A percentile compares a stretch with the other conserved stretches of the same genome.
These are phyloP conservation scores for Nicotiana attenuata DNA, from an alignment of 257 asterid genomes.

Conservation along the genomic window DNA sequence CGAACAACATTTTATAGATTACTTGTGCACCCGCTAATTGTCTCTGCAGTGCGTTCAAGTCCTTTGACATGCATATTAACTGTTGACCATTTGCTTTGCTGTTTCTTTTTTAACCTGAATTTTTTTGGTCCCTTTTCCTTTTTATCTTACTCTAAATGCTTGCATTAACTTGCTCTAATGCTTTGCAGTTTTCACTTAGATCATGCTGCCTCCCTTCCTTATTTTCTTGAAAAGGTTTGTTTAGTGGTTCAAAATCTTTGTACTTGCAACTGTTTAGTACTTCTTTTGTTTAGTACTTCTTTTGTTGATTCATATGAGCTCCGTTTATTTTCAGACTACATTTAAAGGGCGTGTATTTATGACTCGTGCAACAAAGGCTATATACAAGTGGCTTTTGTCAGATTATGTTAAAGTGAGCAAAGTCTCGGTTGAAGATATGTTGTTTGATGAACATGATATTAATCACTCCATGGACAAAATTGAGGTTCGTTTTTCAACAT, in stretches of 20 bases:
- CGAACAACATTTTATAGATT: neutral
- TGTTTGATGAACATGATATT: slow-evolving; percentile 81
- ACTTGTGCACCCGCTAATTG: neutral
- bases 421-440: slow-evolving; percentile 95
- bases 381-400: slow-evolving; percentile 81
- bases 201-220: slow-evolving; percentile 99
- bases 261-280: neutral
- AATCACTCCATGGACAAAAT: slow-evolving; percentile 82
- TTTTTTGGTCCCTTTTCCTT: neutral
- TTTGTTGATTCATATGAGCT: slow-evolving; percentile 5
- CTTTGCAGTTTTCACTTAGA: slow-evolving; percentile 94
- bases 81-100: neutral
- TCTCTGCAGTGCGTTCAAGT: neutral
- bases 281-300: neutral
- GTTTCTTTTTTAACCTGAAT: neutral
- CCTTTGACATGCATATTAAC: neutral
- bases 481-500: slow-evolving; percentile 54
- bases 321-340: slow-evolving; percentile 53
- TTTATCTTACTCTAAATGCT: neutral
- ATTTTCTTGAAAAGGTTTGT: slow-evolving; percentile 87
- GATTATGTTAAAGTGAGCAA: slow-evolving; percentile 98
- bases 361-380: slow-evolving; percentile 98
- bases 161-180: slow-evolving; percentile 1
- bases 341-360: slow-evolving; percentile 90
- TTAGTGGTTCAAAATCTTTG: slow-evolving; percentile 8